A percentile compares a stretch with the other conserved stretches of the same genome.
These are phyloP conservation scores for Globisporangium uncinulatum DNA, from an alignment of 352 stramenopile species.

Conservation along the genomic window DNA sequence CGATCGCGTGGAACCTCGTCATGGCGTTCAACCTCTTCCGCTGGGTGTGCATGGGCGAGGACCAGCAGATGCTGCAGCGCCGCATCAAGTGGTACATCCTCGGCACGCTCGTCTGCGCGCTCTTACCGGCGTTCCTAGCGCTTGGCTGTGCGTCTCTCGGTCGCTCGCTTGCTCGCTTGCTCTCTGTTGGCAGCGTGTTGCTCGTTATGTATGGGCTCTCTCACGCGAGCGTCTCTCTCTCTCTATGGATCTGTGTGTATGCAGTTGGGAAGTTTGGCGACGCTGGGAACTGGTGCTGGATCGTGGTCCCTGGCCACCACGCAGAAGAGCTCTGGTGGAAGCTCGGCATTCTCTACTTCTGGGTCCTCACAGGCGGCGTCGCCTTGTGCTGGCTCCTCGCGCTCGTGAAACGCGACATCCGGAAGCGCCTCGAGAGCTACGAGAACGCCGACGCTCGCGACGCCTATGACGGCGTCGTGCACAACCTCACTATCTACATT, in stretches of 20 bases:
- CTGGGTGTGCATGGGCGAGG: conserved; percentile 78
- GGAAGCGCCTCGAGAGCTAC: conserved; percentile 60
- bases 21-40: conserved; percentile 81
- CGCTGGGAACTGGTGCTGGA: conserved; percentile 74
- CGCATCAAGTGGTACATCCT: conserved; percentile 81
- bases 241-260: not conserved
- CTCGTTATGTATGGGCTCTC: not conserved
- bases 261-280: conserved; percentile 60
- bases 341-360: conserved; percentile 65
- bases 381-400: conserved; percentile 59
- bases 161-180: not conserved
- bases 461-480: conserved; percentile 74
- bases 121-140: conserved; percentile 49
- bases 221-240: not conserved
- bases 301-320: conserved; percentile 37
- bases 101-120: conserved; percentile 49
- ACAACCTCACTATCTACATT: conserved; percentile 84
- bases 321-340: conserved; percentile 69
- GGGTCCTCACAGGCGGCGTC: conserved; percentile 54
- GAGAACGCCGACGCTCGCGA: conserved; percentile 70
- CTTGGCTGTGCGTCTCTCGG: conserved; percentile 23
- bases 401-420: conserved; percentile 76
- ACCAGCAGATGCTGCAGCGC: conserved; percentile 78
- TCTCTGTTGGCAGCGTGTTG: not conserved
- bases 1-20: conserved; percentile 81